Base-by-base conservation (phyloP, 805 yeast species). In the Millerago galiae region DNA sequence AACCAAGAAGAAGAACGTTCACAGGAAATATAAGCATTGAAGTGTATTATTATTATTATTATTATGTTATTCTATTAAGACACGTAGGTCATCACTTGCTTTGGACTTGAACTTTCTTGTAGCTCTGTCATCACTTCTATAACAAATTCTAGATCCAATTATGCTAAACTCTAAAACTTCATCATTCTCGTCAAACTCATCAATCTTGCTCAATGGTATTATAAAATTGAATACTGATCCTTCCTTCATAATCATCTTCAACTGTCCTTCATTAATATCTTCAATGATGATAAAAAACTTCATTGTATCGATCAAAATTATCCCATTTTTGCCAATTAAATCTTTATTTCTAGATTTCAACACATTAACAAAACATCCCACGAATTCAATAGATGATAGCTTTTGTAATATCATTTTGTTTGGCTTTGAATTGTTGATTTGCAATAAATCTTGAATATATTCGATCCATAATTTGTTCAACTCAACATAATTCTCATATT, bases 21-120 rank as follows among this genome's bases (percentile, higher is more conserved):
- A 29, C 15, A 29, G 32, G 14, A 29, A 29, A 29, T n/a, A 29
- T 29, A 16, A 29, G 16, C 12, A 21, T 7, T 21, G 24, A 21
- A 21, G 7, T 21, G 24, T 21, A 21, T 21, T 21, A 21, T 21
- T 21, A 21, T 21, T 21, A 21, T 21, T 21, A 21, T 21, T 21
- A 21, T 21, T 21, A 11, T 26, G 10, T 26, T 11, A 26, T 26
- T 15, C 34, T 28, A 36, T 34, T 21, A 42, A 12, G 4, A 39
- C 30, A 9, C 33, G 14, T 21, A 78, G 53, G 56, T 80, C 84
- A 45, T 76, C 83, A 30, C 85, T 87, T 27, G 76, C 74, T 51
- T 83, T 93, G 44, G 80, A 75, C 64, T 90, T 90, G 69, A 88
- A 88, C 66, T 90, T 88, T 53, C 84, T 77, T 18, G 82, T 85